Evolutionary conservation across 1,284 basidiomycete species (phyloP).

Genomic region (Pseudozyma flocculosa): DNA sequence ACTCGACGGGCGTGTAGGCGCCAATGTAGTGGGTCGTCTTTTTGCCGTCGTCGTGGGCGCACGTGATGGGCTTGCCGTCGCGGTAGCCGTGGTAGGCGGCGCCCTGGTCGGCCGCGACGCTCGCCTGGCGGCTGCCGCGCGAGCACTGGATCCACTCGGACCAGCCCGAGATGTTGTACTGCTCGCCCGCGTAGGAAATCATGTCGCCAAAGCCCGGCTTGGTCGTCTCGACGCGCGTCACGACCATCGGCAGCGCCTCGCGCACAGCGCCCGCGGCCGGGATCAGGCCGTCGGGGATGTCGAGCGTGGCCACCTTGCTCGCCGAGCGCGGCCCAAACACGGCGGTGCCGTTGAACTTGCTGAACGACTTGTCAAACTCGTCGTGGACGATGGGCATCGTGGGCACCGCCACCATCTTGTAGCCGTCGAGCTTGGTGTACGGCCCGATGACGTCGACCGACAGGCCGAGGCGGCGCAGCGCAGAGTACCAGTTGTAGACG

Average conservation of each 20-base stretch:
- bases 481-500: constrained; percentile 30
- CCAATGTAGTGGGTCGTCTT: constrained; percentile 34
- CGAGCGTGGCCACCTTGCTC: constrained; percentile 29
- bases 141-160: constrained; percentile 40
- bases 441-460: constrained; percentile 36
- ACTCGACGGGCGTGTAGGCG: constrained; percentile 27
- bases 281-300: constrained; percentile 32
- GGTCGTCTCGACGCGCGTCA: constrained; percentile 30
- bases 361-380: constrained; percentile 21
- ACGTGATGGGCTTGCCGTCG: constrained; percentile 25
- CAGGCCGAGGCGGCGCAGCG: constrained; percentile 34
- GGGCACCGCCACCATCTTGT: constrained; percentile 35
- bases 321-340: constrained; percentile 34
- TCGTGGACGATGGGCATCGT: constrained; percentile 30
- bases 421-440: constrained; percentile 15
- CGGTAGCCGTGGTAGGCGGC: constrained; percentile 31
- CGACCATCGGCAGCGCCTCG: constrained; percentile 31
- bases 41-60: constrained; percentile 22
- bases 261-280: constrained; percentile 24
- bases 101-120: constrained; percentile 10
- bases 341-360: constrained; percentile 19
- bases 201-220: constrained; percentile 24
- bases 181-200: constrained; percentile 20
- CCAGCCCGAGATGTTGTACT: constrained; percentile 34
- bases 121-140: constrained; percentile 22